Percentiles rank a stretch among this genome's conserved stretches.
These are phyloP conservation scores for Verticillium zaregamsianum DNA, from an alignment of 2,329 filamentous ascomycete genomes.

Conservation along the genomic window DNA sequence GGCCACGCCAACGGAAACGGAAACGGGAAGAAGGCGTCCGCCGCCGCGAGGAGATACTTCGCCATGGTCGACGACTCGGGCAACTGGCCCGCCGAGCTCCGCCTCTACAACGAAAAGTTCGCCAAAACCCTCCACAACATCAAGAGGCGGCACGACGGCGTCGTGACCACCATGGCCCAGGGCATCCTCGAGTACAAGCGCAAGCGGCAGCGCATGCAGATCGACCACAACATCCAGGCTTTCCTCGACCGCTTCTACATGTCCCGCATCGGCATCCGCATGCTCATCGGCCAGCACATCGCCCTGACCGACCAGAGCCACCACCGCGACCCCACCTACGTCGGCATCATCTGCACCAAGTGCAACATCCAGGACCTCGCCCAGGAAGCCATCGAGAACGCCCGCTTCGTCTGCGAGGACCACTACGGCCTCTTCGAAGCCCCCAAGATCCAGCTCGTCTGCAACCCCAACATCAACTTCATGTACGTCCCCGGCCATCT, in stretches of 20 bases:
- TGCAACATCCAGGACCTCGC: slow-evolving; percentile 94
- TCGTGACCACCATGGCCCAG: slow-evolving; percentile 96
- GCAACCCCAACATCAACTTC: slow-evolving; percentile 90
- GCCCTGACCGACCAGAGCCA: slow-evolving; percentile 91
- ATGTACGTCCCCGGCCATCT: slow-evolving; percentile 99
- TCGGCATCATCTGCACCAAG: slow-evolving; percentile 98
- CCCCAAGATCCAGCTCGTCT: slow-evolving; percentile 93
- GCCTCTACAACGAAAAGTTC: slow-evolving; percentile 91
- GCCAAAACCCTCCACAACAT: slow-evolving; percentile 86
- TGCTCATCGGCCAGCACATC: slow-evolving; percentile 98
- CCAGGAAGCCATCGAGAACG: slow-evolving; percentile 96
- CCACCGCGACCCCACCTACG: slow-evolving; percentile 85
- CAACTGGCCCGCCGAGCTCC: slow-evolving; percentile 91
- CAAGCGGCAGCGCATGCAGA: slow-evolving; percentile 93
- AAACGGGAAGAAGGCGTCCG: slow-evolving; percentile 43
- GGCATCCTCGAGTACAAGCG: slow-evolving; percentile 98
- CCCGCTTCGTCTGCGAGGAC: slow-evolving; percentile 97
- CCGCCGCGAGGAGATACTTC: slow-evolving; percentile 72
- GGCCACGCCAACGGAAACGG: slow-evolving; percentile 43
- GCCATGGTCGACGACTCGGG: slow-evolving; percentile 82
- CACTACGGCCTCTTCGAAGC: slow-evolving; percentile 97
- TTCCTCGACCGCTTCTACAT: slow-evolving; percentile 99
- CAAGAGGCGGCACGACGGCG: slow-evolving; percentile 92
- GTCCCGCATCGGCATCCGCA: slow-evolving; percentile 97
- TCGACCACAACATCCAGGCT: slow-evolving; percentile 93